Percentiles rank a stretch among this genome's conserved stretches.
These are phyloP conservation scores for Nasturtium officinale DNA, from an alignment of 345 rosid genomes.

Conservation along the genomic window DNA sequence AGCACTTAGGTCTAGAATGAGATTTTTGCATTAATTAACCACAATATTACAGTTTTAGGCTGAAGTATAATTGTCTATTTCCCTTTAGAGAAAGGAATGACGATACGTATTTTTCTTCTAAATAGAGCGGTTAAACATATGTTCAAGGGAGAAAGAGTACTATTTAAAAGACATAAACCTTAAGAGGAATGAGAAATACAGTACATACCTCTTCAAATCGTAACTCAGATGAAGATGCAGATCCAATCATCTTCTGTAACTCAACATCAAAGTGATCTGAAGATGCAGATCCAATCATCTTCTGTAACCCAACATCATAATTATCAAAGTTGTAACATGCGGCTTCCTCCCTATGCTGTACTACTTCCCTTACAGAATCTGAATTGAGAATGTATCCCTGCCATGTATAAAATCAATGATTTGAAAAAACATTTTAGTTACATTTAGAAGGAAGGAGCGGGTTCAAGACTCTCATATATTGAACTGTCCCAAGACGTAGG, in stretches of 20 bases:
- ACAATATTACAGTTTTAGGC: not conserved
- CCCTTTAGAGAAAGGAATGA: constrained; percentile 3
- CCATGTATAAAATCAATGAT: constrained; percentile 34
- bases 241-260: constrained; percentile 43
- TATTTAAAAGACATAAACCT: constrained; percentile 14
- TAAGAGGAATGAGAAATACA: constrained; percentile 15
- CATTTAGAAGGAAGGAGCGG: constrained; percentile 15
- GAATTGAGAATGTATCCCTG: constrained; percentile 44
- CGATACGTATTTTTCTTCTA: not conserved
- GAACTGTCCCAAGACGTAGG: constrained; percentile 26
- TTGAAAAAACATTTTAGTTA: constrained; percentile 21
- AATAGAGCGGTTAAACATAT: not conserved
- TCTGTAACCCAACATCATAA: constrained; percentile 38
- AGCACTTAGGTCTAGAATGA: constrained; percentile 24
- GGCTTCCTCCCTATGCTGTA: constrained; percentile 33
- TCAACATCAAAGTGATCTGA: constrained; percentile 37
- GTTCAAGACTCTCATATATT: constrained; percentile 26
- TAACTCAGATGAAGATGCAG: constrained; percentile 47
- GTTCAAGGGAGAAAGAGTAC: constrained; percentile 17
- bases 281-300: constrained; percentile 44
- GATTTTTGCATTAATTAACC: not conserved
- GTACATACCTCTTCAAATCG: constrained; percentile 56
- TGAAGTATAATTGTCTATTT: not conserved
- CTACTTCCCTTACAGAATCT: constrained; percentile 39
- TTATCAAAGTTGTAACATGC: constrained; percentile 25